Conservation (phyloP, 805 yeast species). For the Torulaspora maleeae region DNA sequence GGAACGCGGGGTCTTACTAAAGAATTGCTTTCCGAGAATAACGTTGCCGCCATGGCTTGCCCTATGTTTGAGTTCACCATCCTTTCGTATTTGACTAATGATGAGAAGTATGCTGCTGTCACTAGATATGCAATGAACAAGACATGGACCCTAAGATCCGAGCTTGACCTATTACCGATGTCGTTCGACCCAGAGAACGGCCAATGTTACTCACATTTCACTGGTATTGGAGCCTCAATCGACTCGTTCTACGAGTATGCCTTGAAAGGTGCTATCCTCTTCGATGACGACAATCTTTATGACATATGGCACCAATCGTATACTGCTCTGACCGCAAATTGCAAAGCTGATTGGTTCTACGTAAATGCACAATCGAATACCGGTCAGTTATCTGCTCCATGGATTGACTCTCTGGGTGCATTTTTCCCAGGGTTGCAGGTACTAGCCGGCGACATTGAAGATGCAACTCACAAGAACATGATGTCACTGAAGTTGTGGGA, state of each 20-base stretch:
- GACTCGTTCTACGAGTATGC: slow-evolving; percentile 92
- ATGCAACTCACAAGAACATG: slow-evolving; percentile 58
- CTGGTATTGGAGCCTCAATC: slow-evolving; percentile 87
- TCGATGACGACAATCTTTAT: slow-evolving; percentile 51
- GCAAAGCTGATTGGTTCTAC: slow-evolving; percentile 49
- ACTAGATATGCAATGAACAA: slow-evolving; percentile 60
- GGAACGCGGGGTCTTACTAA: slow-evolving; percentile 48
- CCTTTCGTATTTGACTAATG: slow-evolving; percentile 69
- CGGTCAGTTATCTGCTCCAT: slow-evolving; percentile 49
- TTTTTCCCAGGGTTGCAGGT: slow-evolving; percentile 87
- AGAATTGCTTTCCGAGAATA: slow-evolving; percentile 55
- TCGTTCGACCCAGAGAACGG: slow-evolving; percentile 58
- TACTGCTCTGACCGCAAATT: slow-evolving; percentile 51
- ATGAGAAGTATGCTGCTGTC: slow-evolving; percentile 58
- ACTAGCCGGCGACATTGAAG: slow-evolving; percentile 64
- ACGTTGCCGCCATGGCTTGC: slow-evolving; percentile 84
- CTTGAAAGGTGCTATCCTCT: slow-evolving; percentile 66
- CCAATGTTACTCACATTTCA: slow-evolving; percentile 51
- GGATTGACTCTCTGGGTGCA: slow-evolving; percentile 86
- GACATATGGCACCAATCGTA: slow-evolving; percentile 60
- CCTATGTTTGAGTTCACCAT: slow-evolving; percentile 77
- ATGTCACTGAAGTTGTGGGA: slow-evolving; percentile 75
- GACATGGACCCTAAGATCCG: slow-evolving; percentile 64
- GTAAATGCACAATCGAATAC: slow-evolving; percentile 50
- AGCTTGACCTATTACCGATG: slow-evolving; percentile 69